These are phyloP conservation scores for Nitzschia sp. DNA, from an alignment of 108 stramenopile genomes.

Conservation along the genomic window DNA sequence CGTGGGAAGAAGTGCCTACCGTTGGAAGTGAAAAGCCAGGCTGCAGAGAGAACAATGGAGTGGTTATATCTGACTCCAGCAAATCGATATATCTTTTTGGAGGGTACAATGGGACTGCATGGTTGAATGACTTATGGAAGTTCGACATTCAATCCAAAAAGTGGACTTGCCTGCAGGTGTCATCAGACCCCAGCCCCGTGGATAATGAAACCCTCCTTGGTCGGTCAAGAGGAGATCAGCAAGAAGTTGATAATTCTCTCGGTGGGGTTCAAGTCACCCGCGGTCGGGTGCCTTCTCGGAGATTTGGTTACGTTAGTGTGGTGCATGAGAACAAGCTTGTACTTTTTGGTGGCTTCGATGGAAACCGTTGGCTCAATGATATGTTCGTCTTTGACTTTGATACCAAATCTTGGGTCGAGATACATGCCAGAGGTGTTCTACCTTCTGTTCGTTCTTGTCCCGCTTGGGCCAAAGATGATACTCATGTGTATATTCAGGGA, in stretches of 20 bases:
- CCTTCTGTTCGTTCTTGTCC: slow-evolving; percentile 85
- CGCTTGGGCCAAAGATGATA: slow-evolving; percentile 85
- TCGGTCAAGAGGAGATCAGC: background rate
- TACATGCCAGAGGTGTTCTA: slow-evolving; percentile 48
- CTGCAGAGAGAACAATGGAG: slow-evolving; percentile 86
- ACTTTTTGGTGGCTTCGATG: slow-evolving; percentile 92
- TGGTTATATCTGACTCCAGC: slow-evolving; percentile 57
- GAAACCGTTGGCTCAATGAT: slow-evolving; percentile 79
- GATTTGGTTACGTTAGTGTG: slow-evolving; percentile 91
- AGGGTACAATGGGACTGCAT: slow-evolving; percentile 72
- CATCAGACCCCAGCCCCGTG: slow-evolving; percentile 34
- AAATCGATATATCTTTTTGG: slow-evolving; percentile 86
- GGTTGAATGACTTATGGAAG: slow-evolving; percentile 92
- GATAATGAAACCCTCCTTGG: slow-evolving; percentile 7
- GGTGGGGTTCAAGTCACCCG: slow-evolving; percentile 19
- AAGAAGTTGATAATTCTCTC: background rate
- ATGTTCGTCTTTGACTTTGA: slow-evolving; percentile 83
- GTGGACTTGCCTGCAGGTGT: slow-evolving; percentile 85
- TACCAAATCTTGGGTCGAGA: slow-evolving; percentile 70
- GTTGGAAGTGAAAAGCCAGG: slow-evolving; percentile 67
- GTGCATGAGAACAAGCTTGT: slow-evolving; percentile 87
- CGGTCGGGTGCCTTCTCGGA: slow-evolving; percentile 59
- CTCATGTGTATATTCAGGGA: slow-evolving; percentile 90
- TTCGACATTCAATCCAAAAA: slow-evolving; percentile 72
- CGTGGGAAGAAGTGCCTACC: slow-evolving; percentile 76